Evolutionary conservation across 495 filamentous ascomycete species (phyloP), one percentile per base, ranked within the genome.

Genomic region (Staphylotrichum longicolle): DNA sequence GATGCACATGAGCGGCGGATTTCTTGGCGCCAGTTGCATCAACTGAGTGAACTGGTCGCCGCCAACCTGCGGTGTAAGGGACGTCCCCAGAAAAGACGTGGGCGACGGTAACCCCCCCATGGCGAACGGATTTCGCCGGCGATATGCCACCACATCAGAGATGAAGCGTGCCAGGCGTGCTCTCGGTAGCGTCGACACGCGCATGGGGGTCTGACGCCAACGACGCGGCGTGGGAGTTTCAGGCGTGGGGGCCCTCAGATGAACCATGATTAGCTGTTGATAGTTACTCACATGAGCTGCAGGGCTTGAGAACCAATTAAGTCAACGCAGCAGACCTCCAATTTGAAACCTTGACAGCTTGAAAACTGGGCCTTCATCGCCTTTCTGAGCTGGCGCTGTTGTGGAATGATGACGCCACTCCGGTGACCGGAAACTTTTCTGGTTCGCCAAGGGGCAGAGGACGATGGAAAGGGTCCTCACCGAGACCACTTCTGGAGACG

Each of bases 171-270:
- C 20, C 20, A 12, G 7, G 47, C 46, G 46, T 52, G 45, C 42
- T 47, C 12, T 44, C 9, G 11, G 42, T 46, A 33, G 54, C 54
- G 49, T 53, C 27, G 32, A 20, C 41, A 60, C 12, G 32, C 11
- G 57, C 47, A 51, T 47, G 54, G 42, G 27, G 42, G 27, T 33
- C 32, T 10, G 12, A 39, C 32, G 54, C 54, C 54, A 56, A 39
- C 41, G 42, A 6, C 7, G 54, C 11, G 41, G 41, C 3, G 45
- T 41, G 55, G 46, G 55, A 45, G 55, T 33, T 49, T 6, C 33
- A 15, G n/a, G 20, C 30, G 34, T n/a, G 11, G 49, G 40, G 37
- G 15, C 20, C 20, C 20, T 27, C 20, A 27, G 20, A 27, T 27
- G 20, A 27, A 27, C 20, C 20, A 27, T 27, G 20, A 27, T 27